Conservation (phyloP, 2,329 filamentous ascomycete species). For the Acrocalymma vagum region DNA sequence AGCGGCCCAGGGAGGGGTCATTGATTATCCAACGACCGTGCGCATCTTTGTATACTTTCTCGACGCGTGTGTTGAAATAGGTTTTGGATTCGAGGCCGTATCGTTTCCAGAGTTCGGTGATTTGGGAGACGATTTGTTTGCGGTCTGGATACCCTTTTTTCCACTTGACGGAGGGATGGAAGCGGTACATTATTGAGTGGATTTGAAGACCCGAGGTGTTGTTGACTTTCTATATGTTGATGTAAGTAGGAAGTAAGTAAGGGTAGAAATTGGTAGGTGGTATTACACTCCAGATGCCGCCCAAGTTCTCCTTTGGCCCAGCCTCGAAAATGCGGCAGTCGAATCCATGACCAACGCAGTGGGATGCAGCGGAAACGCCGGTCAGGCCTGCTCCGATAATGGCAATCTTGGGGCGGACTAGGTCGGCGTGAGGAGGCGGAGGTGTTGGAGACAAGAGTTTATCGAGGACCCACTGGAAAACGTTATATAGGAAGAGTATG, state of each 20-base stretch:
- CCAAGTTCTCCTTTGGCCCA: conserved; percentile 70
- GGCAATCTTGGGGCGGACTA: conserved; percentile 67
- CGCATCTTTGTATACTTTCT: conserved; percentile 73
- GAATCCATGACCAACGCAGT: conserved; percentile 86
- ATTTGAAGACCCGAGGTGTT: conserved; percentile 85
- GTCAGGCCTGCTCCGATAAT: conserved; percentile 67
- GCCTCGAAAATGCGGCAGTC: conserved; percentile 83
- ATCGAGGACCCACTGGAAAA: conserved; percentile 71
- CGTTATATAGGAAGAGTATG: conserved; percentile 69
- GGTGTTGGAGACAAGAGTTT: conserved; percentile 74
- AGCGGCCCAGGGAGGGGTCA: conserved; percentile 72
- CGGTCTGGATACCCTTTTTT: conserved; percentile 78
- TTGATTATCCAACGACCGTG: conserved; percentile 82
- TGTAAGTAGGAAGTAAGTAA: not conserved
- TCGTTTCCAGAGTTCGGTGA: conserved; percentile 75
- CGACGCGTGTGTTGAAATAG: conserved; percentile 74
- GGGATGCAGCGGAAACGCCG: conserved; percentile 78
- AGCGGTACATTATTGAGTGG: conserved; percentile 87
- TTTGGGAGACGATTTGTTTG: conserved; percentile 76
- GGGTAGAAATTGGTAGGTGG: not conserved
- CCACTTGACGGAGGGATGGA: conserved; percentile 82
- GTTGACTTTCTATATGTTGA: conserved; percentile 72
- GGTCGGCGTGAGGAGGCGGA: conserved; percentile 64
- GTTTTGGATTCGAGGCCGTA: conserved; percentile 78
- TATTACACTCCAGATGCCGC: conserved; percentile 82